Base-by-base conservation (phyloP, 768 basidiomycete species). In the Lactifluus rugatus region DNA sequence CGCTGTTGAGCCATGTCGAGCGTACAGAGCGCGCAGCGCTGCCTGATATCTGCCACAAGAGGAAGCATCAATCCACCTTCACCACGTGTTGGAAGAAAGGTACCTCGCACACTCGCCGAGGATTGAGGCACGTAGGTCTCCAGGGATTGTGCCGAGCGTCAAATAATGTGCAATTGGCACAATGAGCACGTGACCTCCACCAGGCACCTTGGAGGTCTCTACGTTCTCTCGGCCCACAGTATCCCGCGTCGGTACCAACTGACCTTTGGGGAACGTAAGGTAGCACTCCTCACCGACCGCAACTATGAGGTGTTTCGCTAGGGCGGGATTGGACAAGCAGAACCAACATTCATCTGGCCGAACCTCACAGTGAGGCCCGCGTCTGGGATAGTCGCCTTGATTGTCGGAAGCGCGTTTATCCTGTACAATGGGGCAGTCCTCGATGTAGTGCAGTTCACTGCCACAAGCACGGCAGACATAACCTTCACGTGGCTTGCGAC, bases 261-360 rank as follows among this genome's bases (percentile, higher is more conserved):
- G 93, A 2, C 96, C 96, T 69, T 96, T 98, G 0, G 96, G 89
- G n/a, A 98, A 74, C 0, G 96, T 94, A 49, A 97, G 73, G 73
- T 99, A 99, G 67, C 90, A 92, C 71, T 99, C 96, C 6, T 77
- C 70, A 14, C 94, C 96, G 67, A 99, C 96, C 0, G 90, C 84
- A 32, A 93, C 89, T 62, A 99, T 94, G 62, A 98, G 82, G 67
- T 98, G 91, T 73, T 98, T 99, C 57, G 90, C 86, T 39, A 98
- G 76, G 64, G 82, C 85, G 1, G 95, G 94, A 68, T 97, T 97
- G 42, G 92, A 94, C 53, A 99, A 71, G 70, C 96, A 99, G 74
- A 99, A 98, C 95, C 95, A 98, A 71, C 95, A 97, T 70, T 93
- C 89, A 56, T 89, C 89, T 64, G 92, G 87, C 57, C 76, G 81